phyloP scores from a whole-genome alignment of 2,329 filamentous ascomycete species.

The Colletotrichum sp. region DNA sequence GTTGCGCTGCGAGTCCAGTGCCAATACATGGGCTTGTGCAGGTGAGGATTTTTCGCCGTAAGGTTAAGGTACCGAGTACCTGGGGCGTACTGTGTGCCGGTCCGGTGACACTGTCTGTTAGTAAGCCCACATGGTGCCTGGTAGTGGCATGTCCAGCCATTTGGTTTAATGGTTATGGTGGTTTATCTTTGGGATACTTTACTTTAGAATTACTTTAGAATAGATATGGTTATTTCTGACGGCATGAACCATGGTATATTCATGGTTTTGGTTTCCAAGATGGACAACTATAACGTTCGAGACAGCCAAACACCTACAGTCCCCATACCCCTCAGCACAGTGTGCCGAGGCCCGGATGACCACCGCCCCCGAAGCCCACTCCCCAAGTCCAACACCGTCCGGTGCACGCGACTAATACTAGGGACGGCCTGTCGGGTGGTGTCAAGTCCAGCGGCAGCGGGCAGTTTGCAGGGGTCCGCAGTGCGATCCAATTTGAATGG shows the following conservation, averaged over 20 bases:
- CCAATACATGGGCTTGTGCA: not conserved
- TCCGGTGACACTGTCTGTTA: not conserved
- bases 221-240: not conserved
- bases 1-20: constrained; percentile 20
- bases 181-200: not conserved
- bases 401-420: constrained; percentile 14
- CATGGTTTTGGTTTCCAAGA: not conserved
- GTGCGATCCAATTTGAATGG: not conserved
- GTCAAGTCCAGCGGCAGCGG: not conserved
- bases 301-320: not conserved
- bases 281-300: not conserved
- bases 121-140: not conserved
- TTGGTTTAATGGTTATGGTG: not conserved
- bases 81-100: not conserved
- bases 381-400: not conserved
- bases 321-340: not conserved
- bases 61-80: constrained; percentile 12
- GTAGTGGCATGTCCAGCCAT: not conserved
- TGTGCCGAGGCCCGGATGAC: constrained; percentile 8
- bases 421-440: constrained; percentile 6
- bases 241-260: not conserved
- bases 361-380: not conserved
- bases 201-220: not conserved
- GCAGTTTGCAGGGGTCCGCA: constrained; percentile 1
- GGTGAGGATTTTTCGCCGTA: constrained; percentile 17